These are phyloP conservation scores for Vigna angularis DNA, from an alignment of 306 rosid species.

Conservation along the genomic window DNA sequence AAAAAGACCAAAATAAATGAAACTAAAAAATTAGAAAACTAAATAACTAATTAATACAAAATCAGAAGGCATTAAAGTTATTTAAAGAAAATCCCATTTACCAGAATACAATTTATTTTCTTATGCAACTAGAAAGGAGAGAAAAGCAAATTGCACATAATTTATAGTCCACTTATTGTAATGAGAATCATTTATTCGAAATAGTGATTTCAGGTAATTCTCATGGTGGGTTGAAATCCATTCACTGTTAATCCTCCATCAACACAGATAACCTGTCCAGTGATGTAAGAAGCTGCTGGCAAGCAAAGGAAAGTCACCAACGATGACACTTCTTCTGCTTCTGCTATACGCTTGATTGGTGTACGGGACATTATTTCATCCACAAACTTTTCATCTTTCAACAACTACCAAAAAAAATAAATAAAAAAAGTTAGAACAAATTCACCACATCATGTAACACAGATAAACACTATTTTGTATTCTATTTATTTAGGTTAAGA, in stretches of 20 bases:
- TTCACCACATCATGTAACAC: not conserved
- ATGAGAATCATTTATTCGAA: constrained; percentile 23
- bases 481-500: too few species aligned
- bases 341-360: constrained; percentile 71
- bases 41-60: not conserved
- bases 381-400: constrained; percentile 53
- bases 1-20: too few species aligned
- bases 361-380: constrained; percentile 60
- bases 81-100: not conserved
- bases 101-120: not conserved
- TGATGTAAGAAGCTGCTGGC: constrained; percentile 89
- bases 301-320: constrained; percentile 81
- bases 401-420: constrained; percentile 47
- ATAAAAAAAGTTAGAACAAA: not conserved
- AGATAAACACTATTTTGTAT: not conserved
- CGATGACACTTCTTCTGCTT: constrained; percentile 76
- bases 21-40: too few species aligned
- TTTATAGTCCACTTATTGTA: not conserved
- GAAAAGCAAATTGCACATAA: not conserved
- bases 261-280: constrained; percentile 75
- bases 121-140: not conserved
- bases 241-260: constrained; percentile 82
- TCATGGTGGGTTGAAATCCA: constrained; percentile 62
- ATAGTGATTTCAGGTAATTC: constrained; percentile 41
- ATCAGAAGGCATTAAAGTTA: not conserved